Conservation (phyloP, 768 basidiomycete genomes). For the Tricholoma terreum region DNA sequence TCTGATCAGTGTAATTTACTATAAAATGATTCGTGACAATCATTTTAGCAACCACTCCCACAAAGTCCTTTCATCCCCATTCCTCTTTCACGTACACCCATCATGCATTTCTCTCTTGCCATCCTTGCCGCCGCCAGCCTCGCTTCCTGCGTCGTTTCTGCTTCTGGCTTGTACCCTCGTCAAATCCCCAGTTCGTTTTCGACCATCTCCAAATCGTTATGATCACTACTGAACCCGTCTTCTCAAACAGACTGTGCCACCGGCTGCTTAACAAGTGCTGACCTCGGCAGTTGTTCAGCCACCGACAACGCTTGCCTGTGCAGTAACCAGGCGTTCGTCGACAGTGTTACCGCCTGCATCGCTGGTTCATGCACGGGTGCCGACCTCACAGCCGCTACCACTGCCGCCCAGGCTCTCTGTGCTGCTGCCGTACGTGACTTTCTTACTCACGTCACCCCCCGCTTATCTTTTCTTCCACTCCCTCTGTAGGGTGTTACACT, state of each 20-base stretch:
- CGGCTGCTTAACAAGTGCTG: slow-evolving; percentile 44
- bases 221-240: neutral
- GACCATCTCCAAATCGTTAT: neutral
- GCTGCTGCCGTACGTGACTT: slow-evolving; percentile 43
- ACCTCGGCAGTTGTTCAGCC: slow-evolving; percentile 41
- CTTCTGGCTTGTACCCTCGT: slow-evolving; percentile 31
- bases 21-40: neutral
- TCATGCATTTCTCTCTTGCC: slow-evolving; percentile 54
- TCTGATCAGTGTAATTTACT: too few species aligned
- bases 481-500: slow-evolving; percentile 51
- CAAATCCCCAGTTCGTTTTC: slow-evolving; percentile 37
- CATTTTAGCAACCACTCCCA: neutral
- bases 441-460: neutral
- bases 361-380: slow-evolving; percentile 38
- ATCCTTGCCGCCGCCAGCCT: slow-evolving; percentile 31
- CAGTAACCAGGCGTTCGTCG: slow-evolving; percentile 43
- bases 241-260: slow-evolving; percentile 46
- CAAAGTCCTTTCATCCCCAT: neutral
- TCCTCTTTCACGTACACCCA: slow-evolving; percentile 19
- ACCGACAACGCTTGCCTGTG: slow-evolving; percentile 62
- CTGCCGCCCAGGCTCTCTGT: slow-evolving; percentile 42
- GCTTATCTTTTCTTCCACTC: too few species aligned
- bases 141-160: slow-evolving; percentile 34
- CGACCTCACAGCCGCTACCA: slow-evolving; percentile 45
- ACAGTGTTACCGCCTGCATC: slow-evolving; percentile 48